Evolutionary conservation across 2,329 filamentous ascomycete species (phyloP).

Genomic region (Aspergillus cejpii): DNA sequence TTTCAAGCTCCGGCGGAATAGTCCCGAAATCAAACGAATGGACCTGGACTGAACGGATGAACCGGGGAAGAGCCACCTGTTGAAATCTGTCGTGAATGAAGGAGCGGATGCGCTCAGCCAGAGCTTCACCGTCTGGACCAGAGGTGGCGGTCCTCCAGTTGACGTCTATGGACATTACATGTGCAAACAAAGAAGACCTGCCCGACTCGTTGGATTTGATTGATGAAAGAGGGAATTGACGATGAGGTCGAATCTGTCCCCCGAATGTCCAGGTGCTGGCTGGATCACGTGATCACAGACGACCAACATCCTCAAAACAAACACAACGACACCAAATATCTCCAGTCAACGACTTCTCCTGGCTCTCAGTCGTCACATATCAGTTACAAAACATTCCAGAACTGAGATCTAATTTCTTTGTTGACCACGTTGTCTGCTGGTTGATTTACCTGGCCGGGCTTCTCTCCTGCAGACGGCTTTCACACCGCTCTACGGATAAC

Average conservation of each 20-base stretch:
- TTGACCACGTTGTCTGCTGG: neutral
- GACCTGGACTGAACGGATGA: conserved; percentile 93
- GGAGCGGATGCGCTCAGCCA: conserved; percentile 78
- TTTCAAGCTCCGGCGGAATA: conserved; percentile 73
- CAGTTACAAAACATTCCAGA: neutral
- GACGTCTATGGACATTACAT: conserved; percentile 88
- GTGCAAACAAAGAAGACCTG: conserved; percentile 8
- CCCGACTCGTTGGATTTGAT: neutral
- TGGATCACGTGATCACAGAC: neutral
- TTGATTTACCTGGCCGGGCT: neutral
- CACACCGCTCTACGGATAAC: conserved; percentile 15
- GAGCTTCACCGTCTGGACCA: conserved; percentile 75
- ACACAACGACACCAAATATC: neutral
- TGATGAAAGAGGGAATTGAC: neutral
- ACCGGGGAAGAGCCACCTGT: conserved; percentile 79
- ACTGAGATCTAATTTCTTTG: neutral
- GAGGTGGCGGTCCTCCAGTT: conserved; percentile 91
- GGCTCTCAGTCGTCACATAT: neutral
- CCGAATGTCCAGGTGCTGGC: neutral
- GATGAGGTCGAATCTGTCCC: neutral
- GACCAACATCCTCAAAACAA: neutral
- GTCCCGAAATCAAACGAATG: conserved; percentile 90
- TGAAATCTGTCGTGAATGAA: conserved; percentile 98
- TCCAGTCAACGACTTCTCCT: neutral
- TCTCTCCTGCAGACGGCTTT: conserved; percentile 3